Evolutionary conservation across 2,329 filamentous ascomycete species (phyloP).

Genomic region (Phyllosticta citrichinensis): DNA sequence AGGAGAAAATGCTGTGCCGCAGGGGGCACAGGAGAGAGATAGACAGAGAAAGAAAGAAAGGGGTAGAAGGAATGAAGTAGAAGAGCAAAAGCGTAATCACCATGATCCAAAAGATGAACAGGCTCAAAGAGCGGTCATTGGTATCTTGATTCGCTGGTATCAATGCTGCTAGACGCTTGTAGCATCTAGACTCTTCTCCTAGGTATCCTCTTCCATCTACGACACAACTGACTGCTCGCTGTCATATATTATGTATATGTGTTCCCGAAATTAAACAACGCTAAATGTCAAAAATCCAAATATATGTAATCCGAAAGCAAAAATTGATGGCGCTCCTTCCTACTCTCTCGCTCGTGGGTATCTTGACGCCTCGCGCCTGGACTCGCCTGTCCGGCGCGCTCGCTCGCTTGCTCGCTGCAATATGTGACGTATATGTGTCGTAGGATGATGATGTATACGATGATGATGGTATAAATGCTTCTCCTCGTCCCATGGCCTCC

Average conservation of each 20-base stretch:
- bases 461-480: not conserved
- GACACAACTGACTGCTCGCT: not conserved
- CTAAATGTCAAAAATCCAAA: too few relatives aligned
- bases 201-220: not conserved
- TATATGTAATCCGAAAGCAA: too few relatives aligned
- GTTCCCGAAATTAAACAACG: too few relatives aligned
- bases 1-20: too few relatives aligned
- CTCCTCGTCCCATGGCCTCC: not conserved
- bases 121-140: not conserved
- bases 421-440: not conserved
- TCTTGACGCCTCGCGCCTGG: not conserved
- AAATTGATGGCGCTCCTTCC: not conserved
- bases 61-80: too few relatives aligned
- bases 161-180: not conserved
- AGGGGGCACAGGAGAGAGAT: too few relatives aligned
- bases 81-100: too few relatives aligned
- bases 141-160: not conserved
- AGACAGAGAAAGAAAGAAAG: too few relatives aligned
- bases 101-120: not conserved
- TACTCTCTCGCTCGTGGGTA: not conserved
- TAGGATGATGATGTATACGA: not conserved
- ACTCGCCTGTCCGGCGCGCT: not conserved
- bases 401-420: not conserved
- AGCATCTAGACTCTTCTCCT: not conserved
- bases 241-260: too few relatives aligned